A percentile compares a stretch with the other conserved stretches of the same genome.
phyloP scores from a whole-genome alignment of 2,329 filamentous ascomycete species.

The Dothiorella sarmentorum region DNA sequence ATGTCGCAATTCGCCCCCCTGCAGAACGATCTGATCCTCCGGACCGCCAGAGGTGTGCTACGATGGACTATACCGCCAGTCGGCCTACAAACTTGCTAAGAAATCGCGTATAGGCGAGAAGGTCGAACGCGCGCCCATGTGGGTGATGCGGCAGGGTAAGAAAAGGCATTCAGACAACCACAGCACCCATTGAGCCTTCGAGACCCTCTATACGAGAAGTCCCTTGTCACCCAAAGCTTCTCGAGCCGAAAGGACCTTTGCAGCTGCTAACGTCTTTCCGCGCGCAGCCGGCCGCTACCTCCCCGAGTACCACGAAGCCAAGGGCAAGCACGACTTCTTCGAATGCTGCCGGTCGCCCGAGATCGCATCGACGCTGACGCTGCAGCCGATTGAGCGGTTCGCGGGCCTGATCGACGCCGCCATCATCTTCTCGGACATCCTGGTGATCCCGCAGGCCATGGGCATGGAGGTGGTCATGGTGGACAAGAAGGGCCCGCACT shows the following conservation, averaged over 20 bases:
- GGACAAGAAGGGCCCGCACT: slow-evolving; percentile 93
- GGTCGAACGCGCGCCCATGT: slow-evolving; percentile 90
- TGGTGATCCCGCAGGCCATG: slow-evolving; percentile 96
- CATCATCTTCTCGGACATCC: slow-evolving; percentile 98
- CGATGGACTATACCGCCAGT: not conserved
- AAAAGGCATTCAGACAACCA: slow-evolving; percentile 4
- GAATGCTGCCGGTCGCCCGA: slow-evolving; percentile 93
- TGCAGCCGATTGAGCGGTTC: slow-evolving; percentile 92
- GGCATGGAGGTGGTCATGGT: slow-evolving; percentile 99
- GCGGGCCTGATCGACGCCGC: slow-evolving; percentile 88
- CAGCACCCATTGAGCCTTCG: not conserved
- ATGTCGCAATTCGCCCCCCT: slow-evolving; percentile 78
- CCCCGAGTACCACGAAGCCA: slow-evolving; percentile 95
- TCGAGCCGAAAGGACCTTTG: not conserved
- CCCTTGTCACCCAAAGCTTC: no score
- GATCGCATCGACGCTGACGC: slow-evolving; percentile 85
- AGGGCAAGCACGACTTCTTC: slow-evolving; percentile 90
- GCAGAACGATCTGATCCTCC: slow-evolving; percentile 87
- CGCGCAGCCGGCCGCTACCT: slow-evolving; percentile 84
- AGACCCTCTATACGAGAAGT: no score
- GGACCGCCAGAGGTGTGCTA: slow-evolving; percentile 75
- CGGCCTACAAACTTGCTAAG: not conserved
- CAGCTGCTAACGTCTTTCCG: slow-evolving; percentile 16
- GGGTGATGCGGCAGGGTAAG: slow-evolving; percentile 98
- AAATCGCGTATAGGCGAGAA: slow-evolving; percentile 62